Percentiles rank a stretch among this genome's conserved stretches.
These are phyloP conservation scores for Halophytophthora polymorphica DNA, from an alignment of 352 stramenopile species.

Conservation along the genomic window DNA sequence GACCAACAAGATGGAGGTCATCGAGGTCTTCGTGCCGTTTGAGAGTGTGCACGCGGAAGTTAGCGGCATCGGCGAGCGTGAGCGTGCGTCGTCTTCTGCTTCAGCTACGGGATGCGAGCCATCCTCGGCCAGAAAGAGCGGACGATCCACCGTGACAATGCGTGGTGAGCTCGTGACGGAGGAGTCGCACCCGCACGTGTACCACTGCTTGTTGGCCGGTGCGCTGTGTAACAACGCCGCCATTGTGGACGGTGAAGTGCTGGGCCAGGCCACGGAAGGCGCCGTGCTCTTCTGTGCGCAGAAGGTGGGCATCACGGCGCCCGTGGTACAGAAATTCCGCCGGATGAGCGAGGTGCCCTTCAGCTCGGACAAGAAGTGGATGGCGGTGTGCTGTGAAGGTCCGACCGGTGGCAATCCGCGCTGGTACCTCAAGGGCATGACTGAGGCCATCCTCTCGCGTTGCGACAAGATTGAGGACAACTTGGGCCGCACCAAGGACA, in stretches of 20 bases:
- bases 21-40: slow-evolving; percentile 80
- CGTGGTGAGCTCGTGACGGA: slow-evolving; percentile 62
- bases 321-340: slow-evolving; percentile 44
- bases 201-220: slow-evolving; percentile 67
- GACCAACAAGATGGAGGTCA: slow-evolving; percentile 85
- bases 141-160: slow-evolving; percentile 42
- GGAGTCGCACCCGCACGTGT: slow-evolving; percentile 60
- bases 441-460: slow-evolving; percentile 68
- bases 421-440: slow-evolving; percentile 85
- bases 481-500: slow-evolving; percentile 58
- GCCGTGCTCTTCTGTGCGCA: slow-evolving; percentile 66
- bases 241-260: slow-evolving; percentile 64
- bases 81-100: slow-evolving; percentile 9
- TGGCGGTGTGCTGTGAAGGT: slow-evolving; percentile 89
- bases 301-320: slow-evolving; percentile 53
- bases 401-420: slow-evolving; percentile 40
- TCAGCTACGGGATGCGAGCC: slow-evolving; percentile 1
- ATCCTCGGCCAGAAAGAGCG: slow-evolving; percentile 9
- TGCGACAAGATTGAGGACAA: slow-evolving; percentile 79
- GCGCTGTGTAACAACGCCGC: slow-evolving; percentile 79
- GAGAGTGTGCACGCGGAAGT: slow-evolving; percentile 71
- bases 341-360: slow-evolving; percentile 93
- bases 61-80: slow-evolving; percentile 45
- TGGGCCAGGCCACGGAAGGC: slow-evolving; percentile 81
- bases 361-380: slow-evolving; percentile 95